Evolutionary conservation across 345 rosid genomes (phyloP).

Genomic region (Rhodamnia rubescens): DNA sequence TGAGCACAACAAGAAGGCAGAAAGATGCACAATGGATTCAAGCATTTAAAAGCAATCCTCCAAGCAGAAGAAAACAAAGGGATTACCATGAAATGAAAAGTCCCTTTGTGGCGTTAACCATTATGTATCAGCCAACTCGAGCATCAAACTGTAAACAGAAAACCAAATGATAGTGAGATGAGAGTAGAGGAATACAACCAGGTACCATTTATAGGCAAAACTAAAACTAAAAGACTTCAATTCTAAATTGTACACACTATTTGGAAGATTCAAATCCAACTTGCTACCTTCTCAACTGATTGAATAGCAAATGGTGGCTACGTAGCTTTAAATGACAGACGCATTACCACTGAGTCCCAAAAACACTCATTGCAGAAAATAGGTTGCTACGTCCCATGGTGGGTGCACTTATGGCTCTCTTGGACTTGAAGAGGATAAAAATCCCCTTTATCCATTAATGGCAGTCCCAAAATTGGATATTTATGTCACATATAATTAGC

Average conservation of each 20-base stretch:
- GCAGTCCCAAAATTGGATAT: neutral
- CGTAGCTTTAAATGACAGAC: accelerated
- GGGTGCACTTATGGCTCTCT: neutral
- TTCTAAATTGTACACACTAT: accelerated
- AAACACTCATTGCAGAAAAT: neutral
- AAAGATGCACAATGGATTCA: neutral
- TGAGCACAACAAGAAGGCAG: neutral
- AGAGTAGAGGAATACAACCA: neutral
- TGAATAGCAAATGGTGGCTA: accelerated
- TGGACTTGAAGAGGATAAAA: neutral
- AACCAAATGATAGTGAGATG: neutral
- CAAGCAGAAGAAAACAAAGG: neutral
- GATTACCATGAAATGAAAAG: conserved; percentile 63
- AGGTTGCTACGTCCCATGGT: neutral
- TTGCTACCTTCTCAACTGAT: accelerated
- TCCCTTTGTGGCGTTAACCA: conserved; percentile 89
- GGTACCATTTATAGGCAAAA: neutral
- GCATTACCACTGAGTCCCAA: neutral
- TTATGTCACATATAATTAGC: neutral
- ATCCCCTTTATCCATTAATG: accelerated
- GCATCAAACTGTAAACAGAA: neutral
- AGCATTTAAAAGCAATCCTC: neutral
- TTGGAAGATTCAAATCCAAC: neutral
- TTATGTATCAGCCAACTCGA: conserved; percentile 9
- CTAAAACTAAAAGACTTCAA: neutral